Evolutionary conservation across 441 rosid genomes (phyloP), one percentile per base, ranked within the genome.

Genomic region (Cnidoscolus chayamansa): DNA sequence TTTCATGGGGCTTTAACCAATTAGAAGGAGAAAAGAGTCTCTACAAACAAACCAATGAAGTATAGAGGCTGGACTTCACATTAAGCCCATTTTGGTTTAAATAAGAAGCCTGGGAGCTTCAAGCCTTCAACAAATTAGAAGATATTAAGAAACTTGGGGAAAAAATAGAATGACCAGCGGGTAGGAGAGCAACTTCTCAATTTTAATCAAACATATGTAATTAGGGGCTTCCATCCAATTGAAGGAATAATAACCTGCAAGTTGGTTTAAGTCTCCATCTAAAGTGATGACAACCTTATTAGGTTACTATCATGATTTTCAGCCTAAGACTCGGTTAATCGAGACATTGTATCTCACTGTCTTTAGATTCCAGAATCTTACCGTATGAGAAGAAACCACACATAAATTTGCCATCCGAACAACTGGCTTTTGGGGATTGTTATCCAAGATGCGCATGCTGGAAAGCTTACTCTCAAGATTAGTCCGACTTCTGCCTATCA

Each of bases 361-460:
- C 53, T 51, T 74, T 58, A 45, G 72, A 67, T 61, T 74, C 55
- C n/a, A 63, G 17, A 59, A 40, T 69, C 88, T 82, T 84, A 95
- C 99, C 67, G 93, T 87, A 85, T 95, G 98, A 40, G 91, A 84
- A 49, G 98, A 86, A 59, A 95, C 90, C 63, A 95, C 98, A 79
- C 97, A 93, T 81, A 95, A 82, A 81, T 95, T 95, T 75, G 98
- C 99, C 99, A 95, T 95, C 83, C 95, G 86, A 81, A 95, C 98
- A 72, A 93, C 98, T 37, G 99, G 96, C 82, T 90, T 95, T 68
- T 88, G 85, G 56, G 96, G 94, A 86, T 89, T 90, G 78, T 90
- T 77, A 81, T 95, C 99, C 91, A 93, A 84, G 75, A 93, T 81
- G 73, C 89, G 64, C 84, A 95, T 83, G 83, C 84, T 84, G 76